Evolutionary conservation across 2,329 filamentous ascomycete genomes (phyloP), one percentile per base, ranked within the genome.

Genomic region (Teratosphaeria gauchensis): DNA sequence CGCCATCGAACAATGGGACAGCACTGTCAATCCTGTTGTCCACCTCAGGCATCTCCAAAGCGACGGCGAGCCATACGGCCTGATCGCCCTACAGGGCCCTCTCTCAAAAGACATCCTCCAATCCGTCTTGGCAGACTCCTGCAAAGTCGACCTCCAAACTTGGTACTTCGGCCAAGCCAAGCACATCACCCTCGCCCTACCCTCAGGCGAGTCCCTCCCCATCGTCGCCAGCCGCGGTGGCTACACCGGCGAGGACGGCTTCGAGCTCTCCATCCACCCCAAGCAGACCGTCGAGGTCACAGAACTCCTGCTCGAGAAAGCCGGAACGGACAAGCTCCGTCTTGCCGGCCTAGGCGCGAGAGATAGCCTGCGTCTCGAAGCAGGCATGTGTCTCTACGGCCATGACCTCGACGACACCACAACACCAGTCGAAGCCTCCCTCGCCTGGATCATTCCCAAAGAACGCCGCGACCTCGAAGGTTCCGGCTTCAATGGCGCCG

Each of bases 371-470:
- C 86, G 94, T 53, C 84, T 99, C 32, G 94, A 99, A 77, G 94
- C 94, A 0, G 94, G 94, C 61, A 95, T 99, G 92, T 99, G 94
- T 75, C 82, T 99, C n/a, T 99, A 99, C 76, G 94, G 94, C n/a
- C 90, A 97, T 76, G 94, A 99, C 73, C 83, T 99, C 42, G 86
- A 95, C 72, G 92, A 96, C 59, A 78, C 78, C 0, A 87, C 83
- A 11, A 89, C 87, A 1, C 86, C 87, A 1, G 84, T 87, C 4
- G 82, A 85, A 70, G 86, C 82, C 1, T 80, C 78, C 1, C 75
- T 90, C 0, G 79, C 79, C 61, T 99, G 94, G 92, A 83, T 96
- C 69, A 86, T 99, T 61, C 86, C 88, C 63, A 91, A 90, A 71
- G 84, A 87, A 58, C 84, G 92, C 19, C 86, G 86, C 57, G 76